Conservation (phyloP, 768 basidiomycete genomes). For the Suillus discolor region DNA sequence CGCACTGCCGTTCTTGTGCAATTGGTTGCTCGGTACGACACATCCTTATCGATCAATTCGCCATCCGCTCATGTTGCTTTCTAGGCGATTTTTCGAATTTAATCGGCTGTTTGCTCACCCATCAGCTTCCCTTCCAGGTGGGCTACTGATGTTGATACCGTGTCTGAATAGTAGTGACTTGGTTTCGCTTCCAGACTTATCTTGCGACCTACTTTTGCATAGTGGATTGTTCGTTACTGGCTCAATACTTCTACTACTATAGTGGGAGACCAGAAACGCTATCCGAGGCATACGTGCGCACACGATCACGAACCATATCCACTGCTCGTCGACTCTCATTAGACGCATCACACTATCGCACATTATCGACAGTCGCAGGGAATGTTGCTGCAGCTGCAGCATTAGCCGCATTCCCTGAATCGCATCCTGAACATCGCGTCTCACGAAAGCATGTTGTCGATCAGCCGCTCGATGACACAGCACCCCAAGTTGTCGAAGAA, state of each 20-base stretch:
- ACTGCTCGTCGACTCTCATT: slow-evolving; percentile 48
- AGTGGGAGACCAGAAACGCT: slow-evolving; percentile 39
- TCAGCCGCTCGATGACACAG: slow-evolving; percentile 23
- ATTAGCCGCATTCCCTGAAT: slow-evolving; percentile 65
- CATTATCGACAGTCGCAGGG: slow-evolving; percentile 67
- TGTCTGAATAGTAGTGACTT: slow-evolving; percentile 15
- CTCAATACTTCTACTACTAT: slow-evolving; percentile 90
- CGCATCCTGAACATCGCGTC: slow-evolving; percentile 37
- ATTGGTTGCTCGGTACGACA: slow-evolving; percentile 84
- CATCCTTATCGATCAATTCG: not conserved
- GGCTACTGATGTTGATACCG: slow-evolving; percentile 22
- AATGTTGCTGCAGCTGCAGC: slow-evolving; percentile 75
- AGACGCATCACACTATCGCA: slow-evolving; percentile 68
- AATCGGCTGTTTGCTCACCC: slow-evolving; percentile 86
- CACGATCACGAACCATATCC: slow-evolving; percentile 47
- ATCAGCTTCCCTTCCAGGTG: slow-evolving; percentile 95
- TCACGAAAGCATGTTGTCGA: slow-evolving; percentile 31
- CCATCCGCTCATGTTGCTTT: not conserved
- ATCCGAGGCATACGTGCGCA: slow-evolving; percentile 35
- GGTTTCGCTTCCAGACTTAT: slow-evolving; percentile 58
- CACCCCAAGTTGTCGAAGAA: slow-evolving; percentile 24
- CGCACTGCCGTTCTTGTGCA: slow-evolving; percentile 89
- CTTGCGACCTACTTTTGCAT: slow-evolving; percentile 91
- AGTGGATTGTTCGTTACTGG: slow-evolving; percentile 75
- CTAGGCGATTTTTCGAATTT: slow-evolving; percentile 92